Percentiles rank a stretch among this genome's conserved stretches.
These are phyloP conservation scores for Phytophthora podocarpi DNA, from an alignment of 352 stramenopile species.

Conservation along the genomic window DNA sequence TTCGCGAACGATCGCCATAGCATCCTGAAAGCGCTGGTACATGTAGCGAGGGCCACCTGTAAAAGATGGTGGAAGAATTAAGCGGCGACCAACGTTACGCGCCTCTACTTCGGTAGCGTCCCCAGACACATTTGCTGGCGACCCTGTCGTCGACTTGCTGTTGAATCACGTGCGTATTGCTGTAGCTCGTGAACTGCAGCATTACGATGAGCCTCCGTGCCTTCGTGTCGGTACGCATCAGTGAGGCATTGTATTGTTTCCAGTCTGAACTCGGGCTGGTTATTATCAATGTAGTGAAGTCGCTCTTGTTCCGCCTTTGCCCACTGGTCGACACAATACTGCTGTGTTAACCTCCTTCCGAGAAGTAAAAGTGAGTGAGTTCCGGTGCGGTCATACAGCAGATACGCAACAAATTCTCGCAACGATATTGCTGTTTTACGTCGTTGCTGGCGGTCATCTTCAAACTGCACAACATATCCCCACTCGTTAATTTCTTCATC, in stretches of 20 bases:
- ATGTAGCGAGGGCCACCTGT: background rate
- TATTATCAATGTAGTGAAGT: background rate
- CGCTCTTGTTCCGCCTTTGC: background rate
- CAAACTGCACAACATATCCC: background rate
- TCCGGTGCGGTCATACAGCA: background rate
- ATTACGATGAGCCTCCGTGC: no score
- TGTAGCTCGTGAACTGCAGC: background rate
- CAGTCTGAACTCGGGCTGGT: background rate
- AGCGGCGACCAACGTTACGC: no score
- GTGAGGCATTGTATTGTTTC: background rate
- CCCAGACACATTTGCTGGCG: no score
- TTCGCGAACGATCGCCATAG: background rate
- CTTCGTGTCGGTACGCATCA: background rate
- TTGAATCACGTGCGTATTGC: no score
- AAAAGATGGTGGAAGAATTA: no score
- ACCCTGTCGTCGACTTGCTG: no score
- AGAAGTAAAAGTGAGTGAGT: background rate
- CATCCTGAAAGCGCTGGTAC: background rate
- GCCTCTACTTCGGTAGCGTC: no score
- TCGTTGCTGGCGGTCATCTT: background rate
- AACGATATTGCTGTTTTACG: background rate
- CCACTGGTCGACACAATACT: constrained; percentile 7
- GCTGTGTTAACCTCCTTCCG: background rate
- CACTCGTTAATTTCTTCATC: background rate
- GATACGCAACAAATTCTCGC: constrained; percentile 2